phyloP scores from a whole-genome alignment of 2,329 filamentous ascomycete genomes.

The Parasarocladium wereldwijsianum region DNA sequence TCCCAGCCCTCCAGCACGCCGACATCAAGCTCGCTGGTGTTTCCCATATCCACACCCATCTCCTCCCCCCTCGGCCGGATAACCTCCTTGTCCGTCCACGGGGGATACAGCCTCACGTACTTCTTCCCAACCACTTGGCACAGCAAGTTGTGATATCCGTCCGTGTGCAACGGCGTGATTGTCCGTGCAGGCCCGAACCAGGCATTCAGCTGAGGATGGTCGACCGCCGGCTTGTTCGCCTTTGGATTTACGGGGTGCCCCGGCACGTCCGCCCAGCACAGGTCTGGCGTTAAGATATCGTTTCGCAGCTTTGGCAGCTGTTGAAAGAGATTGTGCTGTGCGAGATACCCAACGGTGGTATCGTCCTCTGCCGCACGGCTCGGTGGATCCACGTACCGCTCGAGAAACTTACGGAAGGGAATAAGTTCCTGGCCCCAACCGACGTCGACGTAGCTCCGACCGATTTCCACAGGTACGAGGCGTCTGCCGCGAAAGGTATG shows the following conservation, averaged over 20 bases:
- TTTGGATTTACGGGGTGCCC: constrained; percentile 26
- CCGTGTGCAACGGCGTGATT: constrained; percentile 84
- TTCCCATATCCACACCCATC: constrained; percentile 75
- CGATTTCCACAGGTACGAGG: constrained; percentile 75
- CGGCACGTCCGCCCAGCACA: constrained; percentile 62
- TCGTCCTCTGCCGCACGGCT: constrained; percentile 13
- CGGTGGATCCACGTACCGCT: constrained; percentile 35
- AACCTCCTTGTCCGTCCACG: constrained; percentile 33
- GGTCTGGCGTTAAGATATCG: constrained; percentile 72
- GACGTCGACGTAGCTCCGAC: constrained; percentile 73
- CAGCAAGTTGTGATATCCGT: constrained; percentile 86
- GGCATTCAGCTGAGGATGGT: constrained; percentile 62
- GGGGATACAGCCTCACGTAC: constrained; percentile 79
- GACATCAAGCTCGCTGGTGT: constrained; percentile 71
- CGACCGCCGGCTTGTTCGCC: constrained; percentile 25
- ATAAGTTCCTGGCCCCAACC: constrained; percentile 76
- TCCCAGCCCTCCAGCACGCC: constrained; percentile 53
- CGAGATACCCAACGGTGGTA: constrained; percentile 54
- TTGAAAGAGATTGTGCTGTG: constrained; percentile 74
- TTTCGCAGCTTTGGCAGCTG: constrained; percentile 65
- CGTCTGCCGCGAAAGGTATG: constrained; percentile 63
- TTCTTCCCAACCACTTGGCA: constrained; percentile 82
- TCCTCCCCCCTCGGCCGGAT: constrained; percentile 50
- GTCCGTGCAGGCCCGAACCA: constrained; percentile 87
- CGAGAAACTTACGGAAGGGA: constrained; percentile 57